phyloP scores from a whole-genome alignment of 306 rosid genomes.

The Prunus salicina region DNA sequence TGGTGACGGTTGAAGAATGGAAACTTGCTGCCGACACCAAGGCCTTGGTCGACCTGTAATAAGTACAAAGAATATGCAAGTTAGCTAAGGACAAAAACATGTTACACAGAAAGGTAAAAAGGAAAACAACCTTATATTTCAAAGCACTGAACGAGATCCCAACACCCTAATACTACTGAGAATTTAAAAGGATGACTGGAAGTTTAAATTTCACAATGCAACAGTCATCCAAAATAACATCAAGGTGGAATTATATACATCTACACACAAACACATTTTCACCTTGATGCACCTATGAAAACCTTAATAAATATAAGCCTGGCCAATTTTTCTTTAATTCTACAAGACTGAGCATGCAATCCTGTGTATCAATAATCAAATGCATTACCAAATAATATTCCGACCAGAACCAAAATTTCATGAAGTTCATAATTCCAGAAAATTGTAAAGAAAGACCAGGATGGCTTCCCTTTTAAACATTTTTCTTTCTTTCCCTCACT shows the following conservation, averaged over 20 bases:
- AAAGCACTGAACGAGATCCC: neutral
- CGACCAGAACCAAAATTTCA: neutral
- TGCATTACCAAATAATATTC: neutral
- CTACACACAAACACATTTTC: neutral
- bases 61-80: conserved; percentile 6
- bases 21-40: conserved; percentile 85
- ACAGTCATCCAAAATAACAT: neutral
- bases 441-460: neutral
- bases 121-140: neutral
- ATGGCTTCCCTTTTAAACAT: neutral
- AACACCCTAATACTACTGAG: neutral
- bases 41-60: conserved; percentile 93
- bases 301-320: neutral
- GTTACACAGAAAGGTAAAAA: neutral
- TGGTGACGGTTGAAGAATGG: conserved; percentile 98
- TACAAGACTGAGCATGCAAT: neutral
- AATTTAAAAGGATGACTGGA: neutral
- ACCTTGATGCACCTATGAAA: neutral
- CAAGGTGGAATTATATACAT: neutral
- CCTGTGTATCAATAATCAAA: neutral
- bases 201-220: neutral
- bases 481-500: neutral
- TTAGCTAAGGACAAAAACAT: conserved; percentile 18
- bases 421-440: neutral
- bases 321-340: neutral